Base-by-base conservation (phyloP, 73 alveolate genomes). In the Tetrahymena malaccensis region DNA sequence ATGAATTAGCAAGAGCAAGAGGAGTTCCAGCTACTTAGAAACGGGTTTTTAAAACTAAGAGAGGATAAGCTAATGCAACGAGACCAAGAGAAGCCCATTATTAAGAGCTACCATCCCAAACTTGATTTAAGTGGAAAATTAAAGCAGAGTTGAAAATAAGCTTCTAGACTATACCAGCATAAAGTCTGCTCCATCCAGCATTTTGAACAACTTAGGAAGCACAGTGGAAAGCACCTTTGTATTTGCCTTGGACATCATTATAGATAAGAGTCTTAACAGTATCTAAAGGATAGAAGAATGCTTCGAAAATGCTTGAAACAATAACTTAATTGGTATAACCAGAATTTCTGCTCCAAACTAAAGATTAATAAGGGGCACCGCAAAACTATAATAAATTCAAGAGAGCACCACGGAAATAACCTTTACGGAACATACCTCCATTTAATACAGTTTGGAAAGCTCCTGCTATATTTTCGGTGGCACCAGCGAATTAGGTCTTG, bases 321-420 rank as follows among this genome's bases (percentile, higher is more conserved):
- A 95, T 35, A 22, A 50, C 57, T 85, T 95, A 94, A 89, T 43
- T 37, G 21, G 55, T 22, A 43, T 43, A 44, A 85, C 96, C 96
- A 85, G 93, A 85, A 44, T 93, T 93, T 89, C 94, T 43, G 38
- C 95, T 85, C 85, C 94, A 95, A 31, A 95, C 70, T 33, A 95
- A 55, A 17, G 97, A 94, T 85, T 95, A 95, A 37, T 94, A 94
- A 84, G 94, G 85, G 56, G 58, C 94, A 13, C 94, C 94, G 33
- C 85, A 44, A 58, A 95, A 95, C 84, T 95, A 70, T 43, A 93
- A 93, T 25, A 94, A 84, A 50, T 89, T 89, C 94, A 95, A 50
- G 31, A 95, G 85, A 15, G 97, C 95, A 55, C 97, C 97, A 50
- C 97, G 93, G 93, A 95, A 95, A 95, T 95, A 95, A 85, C 97